Evolutionary conservation across 2,329 filamentous ascomycete species (phyloP), one percentile per base, ranked within the genome.

Genomic region (Pyrenophora graminea): DNA sequence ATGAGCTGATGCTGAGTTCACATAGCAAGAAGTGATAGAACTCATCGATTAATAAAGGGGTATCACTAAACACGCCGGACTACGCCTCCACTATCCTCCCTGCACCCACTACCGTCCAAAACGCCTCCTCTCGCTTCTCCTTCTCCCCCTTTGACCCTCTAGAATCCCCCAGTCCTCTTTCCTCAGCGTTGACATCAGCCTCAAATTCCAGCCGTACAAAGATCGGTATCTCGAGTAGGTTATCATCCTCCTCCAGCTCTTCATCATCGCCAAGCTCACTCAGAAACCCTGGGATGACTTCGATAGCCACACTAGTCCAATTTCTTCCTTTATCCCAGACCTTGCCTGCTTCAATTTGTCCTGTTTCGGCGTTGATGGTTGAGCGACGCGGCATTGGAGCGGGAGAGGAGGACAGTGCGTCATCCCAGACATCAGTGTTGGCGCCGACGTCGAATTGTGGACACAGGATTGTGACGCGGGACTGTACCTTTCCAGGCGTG

Each of bases 321-420:
- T 97, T 99, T 31, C 92, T 82, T 0, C 92, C 93, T 46, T 87
- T 84, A 58, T 97, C 92, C 89, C 91, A 99, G n/a, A 97, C 86
- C 75, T 97, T 97, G 45, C 93, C 94, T 0, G 90, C 90, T 72
- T 96, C 91, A 13, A 89, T 84, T 13, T 68, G 63, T 3, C 62
- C 63, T 6, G 50, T 53, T 27, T 66, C 60, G 1, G 63, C 59
- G 25, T 62, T 64, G 25, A 58, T 51, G 23, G 62, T 49, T 2
- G 64, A 61, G 21, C 60, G 60, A 40, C 61, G 64, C 32, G 55
- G 63, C 68, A 59, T 68, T 71, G 69, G 70, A 70, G 69, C 74
- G 61, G 67, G 58, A 41, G 73, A 64, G 44, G 72, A 66, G 1
- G 84, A 69, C 9, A 97, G 80, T 0, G 92, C 93, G 68, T 97